Evolutionary conservation across 108 stramenopile genomes (phyloP), one percentile per base, ranked within the genome.

Genomic region (Skeletonema marinoi): DNA sequence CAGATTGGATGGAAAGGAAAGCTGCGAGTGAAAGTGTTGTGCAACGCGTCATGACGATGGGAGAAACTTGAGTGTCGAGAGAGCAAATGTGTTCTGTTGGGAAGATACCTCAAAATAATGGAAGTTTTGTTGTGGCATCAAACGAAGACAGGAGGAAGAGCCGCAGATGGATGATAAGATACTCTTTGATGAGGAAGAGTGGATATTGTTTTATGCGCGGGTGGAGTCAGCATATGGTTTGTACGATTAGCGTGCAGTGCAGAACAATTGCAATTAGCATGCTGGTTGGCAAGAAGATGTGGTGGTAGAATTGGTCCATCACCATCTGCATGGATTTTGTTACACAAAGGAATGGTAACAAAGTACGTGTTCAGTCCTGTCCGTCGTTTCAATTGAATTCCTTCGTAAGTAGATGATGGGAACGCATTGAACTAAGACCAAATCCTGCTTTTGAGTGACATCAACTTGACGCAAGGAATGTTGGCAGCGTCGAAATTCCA

Each of bases 1-100:
- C 65, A 30, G 51, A 67, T 56, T 39, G 60, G 56, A 65, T 61
- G 41, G 41, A 36, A 41, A 74, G 44, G 44, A 39, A 8, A 13
- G 60, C 38, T 16, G 35, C 32, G 16, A 73, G 39, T 8, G 44
- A 46, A 29, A 31, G 13, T 32, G 14, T 36, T 41, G 16, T 46
- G 2, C 44, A 46, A 38, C 63, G 63, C 33, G 32, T 64, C 35
- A 38, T 64, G n/a, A 29, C 6, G 33, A 64, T 17, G 19, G 16
- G 3, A 46, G 3, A 46, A 25, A 16, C 16, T 13, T 25, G 25
- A 12, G 3, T 60, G 16, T 60, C 13, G 56, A 58, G 6, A 25
- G 6, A 25, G 56, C 10, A 10, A 10, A 29, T 2, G 59, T 60
- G 12, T 0, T 11, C 11, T 60, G 1, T 41, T 12, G 11, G 39